A percentile compares a stretch with the other conserved stretches of the same genome.
Conservation (phyloP, 306 rosid species). For the Inga leiocalycina region DNA sequence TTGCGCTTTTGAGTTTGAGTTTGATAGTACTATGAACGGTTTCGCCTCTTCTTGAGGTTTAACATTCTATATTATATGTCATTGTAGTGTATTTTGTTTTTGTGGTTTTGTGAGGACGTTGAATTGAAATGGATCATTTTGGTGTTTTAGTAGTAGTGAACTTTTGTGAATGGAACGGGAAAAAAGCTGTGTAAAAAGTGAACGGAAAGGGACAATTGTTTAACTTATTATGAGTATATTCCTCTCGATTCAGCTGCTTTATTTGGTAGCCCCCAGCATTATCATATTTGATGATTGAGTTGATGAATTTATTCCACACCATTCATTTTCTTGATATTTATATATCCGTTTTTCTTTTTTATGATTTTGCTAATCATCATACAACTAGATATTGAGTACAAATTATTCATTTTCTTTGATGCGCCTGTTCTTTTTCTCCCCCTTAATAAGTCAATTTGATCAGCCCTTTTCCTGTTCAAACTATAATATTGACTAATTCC, state of each 20-base stretch:
- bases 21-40: background rate
- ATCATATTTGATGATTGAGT: background rate
- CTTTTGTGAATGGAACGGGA: background rate
- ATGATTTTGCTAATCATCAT: background rate
- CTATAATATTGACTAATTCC: background rate
- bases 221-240: background rate
- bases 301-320: background rate
- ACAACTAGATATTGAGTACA: no score
- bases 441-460: no score
- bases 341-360: background rate
- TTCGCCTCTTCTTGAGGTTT: background rate
- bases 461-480: background rate
- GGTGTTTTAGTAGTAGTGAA: background rate
- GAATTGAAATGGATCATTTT: background rate
- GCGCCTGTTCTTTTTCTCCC: no score
- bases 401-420: no score
- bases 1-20: background rate
- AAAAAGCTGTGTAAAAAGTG: slow-evolving; percentile 25
- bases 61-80: background rate
- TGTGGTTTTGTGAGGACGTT: background rate
- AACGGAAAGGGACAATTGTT: background rate
- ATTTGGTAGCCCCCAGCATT: background rate
- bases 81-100: background rate
- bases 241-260: background rate
- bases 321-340: background rate